These are phyloP conservation scores for Colletotrichum magnum DNA, from an alignment of 2,329 filamentous ascomycete genomes.

Conservation along the genomic window DNA sequence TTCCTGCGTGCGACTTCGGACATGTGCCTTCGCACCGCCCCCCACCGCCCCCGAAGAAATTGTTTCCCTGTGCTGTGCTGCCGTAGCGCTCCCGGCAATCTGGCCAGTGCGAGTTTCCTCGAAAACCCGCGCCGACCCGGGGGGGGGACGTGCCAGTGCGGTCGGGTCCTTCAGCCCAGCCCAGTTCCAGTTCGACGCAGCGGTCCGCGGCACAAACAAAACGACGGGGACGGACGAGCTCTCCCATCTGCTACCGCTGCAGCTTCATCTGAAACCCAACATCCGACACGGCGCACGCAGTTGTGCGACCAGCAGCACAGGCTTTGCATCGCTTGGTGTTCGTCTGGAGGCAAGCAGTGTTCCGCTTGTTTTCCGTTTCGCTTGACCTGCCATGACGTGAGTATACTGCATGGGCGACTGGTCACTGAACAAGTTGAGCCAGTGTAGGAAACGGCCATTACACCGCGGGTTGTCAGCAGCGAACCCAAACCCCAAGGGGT, in stretches of 20 bases:
- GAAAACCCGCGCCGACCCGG: slow-evolving; percentile 30
- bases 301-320: slow-evolving; percentile 22
- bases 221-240: slow-evolving; percentile 2
- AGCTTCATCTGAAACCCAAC: slow-evolving; percentile 37
- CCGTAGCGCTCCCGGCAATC: slow-evolving; percentile 28
- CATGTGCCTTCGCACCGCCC: slow-evolving; percentile 9
- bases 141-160: slow-evolving; percentile 24
- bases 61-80: slow-evolving; percentile 22
- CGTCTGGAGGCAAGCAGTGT: slow-evolving; percentile 1
- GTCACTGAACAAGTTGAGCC: too few relatives aligned
- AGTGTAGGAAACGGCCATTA: too few relatives aligned
- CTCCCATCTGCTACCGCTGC: slow-evolving; percentile 21
- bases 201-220: slow-evolving; percentile 34
- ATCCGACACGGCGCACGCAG: slow-evolving; percentile 25
- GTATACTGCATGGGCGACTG: too few relatives aligned
- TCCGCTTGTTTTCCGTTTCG: not conserved
- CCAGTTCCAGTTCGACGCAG: slow-evolving; percentile 5
- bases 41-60: slow-evolving; percentile 27
- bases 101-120: slow-evolving; percentile 27
- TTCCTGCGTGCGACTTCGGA: slow-evolving; percentile 35
- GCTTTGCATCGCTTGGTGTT: slow-evolving; percentile 7
- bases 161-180: slow-evolving; percentile 7
- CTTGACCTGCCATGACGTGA: not conserved
- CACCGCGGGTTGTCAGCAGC: too few relatives aligned
- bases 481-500: too few relatives aligned